Evolutionary conservation across 2,329 filamentous ascomycete genomes (phyloP).

Genomic region (Phaeosphaeriaceae sp.): DNA sequence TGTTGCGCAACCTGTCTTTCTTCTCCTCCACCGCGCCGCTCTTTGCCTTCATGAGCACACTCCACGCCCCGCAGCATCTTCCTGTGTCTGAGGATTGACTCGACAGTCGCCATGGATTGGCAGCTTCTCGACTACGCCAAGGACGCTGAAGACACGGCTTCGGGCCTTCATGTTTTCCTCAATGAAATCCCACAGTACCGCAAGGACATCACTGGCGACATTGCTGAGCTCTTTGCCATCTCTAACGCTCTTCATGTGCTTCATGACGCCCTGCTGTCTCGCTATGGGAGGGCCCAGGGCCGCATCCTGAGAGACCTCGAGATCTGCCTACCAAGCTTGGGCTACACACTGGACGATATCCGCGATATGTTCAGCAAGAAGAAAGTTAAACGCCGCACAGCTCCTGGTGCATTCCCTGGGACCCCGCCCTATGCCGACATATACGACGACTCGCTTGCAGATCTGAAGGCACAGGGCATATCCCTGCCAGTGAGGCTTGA

Average conservation of each 20-base stretch:
- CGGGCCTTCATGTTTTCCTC: constrained; percentile 58
- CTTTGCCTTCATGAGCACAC: constrained; percentile 22
- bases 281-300: constrained; percentile 43
- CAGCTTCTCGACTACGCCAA: constrained; percentile 50
- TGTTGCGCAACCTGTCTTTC: constrained; percentile 26
- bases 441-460: constrained; percentile 59
- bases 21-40: constrained; percentile 15
- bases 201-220: constrained; percentile 60
- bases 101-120: constrained; percentile 47
- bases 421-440: constrained; percentile 54
- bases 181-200: constrained; percentile 58
- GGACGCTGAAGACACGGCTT: constrained; percentile 61
- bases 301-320: constrained; percentile 57
- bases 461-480: constrained; percentile 56
- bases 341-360: constrained; percentile 60
- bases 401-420: constrained; percentile 46
- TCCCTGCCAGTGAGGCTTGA: constrained; percentile 57
- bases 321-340: constrained; percentile 57
- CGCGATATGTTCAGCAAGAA: constrained; percentile 51
- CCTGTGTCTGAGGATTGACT: constrained; percentile 26
- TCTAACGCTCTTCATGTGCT: constrained; percentile 59
- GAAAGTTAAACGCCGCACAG: constrained; percentile 27
- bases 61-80: constrained; percentile 16
- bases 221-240: constrained; percentile 63
- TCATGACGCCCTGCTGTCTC: constrained; percentile 52